Conservation (phyloP, 2,329 filamentous ascomycete genomes). For the Amauroascus niger region DNA sequence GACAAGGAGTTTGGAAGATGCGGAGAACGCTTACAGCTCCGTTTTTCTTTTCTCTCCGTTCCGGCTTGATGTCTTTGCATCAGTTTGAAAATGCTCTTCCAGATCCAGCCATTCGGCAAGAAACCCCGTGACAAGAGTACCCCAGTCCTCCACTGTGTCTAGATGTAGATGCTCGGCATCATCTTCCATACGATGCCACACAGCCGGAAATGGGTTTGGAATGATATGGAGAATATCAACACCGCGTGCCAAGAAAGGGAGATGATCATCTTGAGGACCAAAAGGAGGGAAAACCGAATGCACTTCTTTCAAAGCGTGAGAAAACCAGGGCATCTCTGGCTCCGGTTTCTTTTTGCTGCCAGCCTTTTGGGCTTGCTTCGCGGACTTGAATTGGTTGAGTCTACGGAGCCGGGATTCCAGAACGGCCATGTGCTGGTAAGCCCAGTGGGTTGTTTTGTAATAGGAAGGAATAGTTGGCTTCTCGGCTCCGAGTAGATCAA, state of each 20-base stretch:
- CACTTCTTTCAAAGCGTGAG: constrained; percentile 49
- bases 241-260: constrained; percentile 79
- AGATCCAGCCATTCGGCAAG: constrained; percentile 87
- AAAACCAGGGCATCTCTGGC: constrained; percentile 50
- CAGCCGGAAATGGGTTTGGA: constrained; percentile 42
- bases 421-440: constrained; percentile 65
- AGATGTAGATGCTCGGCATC: constrained; percentile 76
- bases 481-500: constrained; percentile 71
- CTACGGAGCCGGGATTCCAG: constrained; percentile 65
- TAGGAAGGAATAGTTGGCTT: constrained; percentile 69
- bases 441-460: constrained; percentile 87
- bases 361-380: constrained; percentile 37
- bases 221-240: constrained; percentile 88
- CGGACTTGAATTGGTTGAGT: constrained; percentile 57
- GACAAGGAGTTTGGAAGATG: neutral
- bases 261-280: constrained; percentile 70
- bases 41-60: constrained; percentile 24
- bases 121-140: constrained; percentile 72
- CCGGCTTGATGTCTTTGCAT: constrained; percentile 15
- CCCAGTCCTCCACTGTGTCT: constrained; percentile 76
- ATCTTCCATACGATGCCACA: constrained; percentile 82
- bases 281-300: constrained; percentile 40
- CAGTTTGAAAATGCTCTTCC: constrained; percentile 42
- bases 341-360: constrained; percentile 23
- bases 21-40: constrained; percentile 32